Evolutionary conservation across 805 yeast species (phyloP), one percentile per base, ranked within the genome.

Genomic region (Candida andamanensis): DNA sequence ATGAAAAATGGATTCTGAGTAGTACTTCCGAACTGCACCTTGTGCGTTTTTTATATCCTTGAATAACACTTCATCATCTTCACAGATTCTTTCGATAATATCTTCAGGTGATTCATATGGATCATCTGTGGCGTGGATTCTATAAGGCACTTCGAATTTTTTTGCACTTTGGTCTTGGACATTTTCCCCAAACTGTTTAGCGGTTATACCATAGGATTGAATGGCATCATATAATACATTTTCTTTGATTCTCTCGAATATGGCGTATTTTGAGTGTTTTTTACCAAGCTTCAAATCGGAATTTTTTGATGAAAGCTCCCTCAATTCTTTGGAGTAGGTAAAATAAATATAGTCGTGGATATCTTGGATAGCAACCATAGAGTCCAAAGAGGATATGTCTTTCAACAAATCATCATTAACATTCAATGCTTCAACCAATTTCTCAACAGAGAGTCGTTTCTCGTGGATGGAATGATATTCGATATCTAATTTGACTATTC

Each of bases 381-480:
- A 64, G 27, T 69, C 72, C 16, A 86, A 78, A 12, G 63, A 55
- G 16, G 56, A 67, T 29, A 82, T 67, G 36, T 72, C 74, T 32
- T 76, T 81, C 14, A 76, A 59, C 30, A 63, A 49, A 16, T 72
- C 63, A 52, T 85, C 95, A 30, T 70, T 71, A 8, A 72, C 53
- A n/a, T 63, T 61, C 36, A 86, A 55, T 11, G 72, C 58, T 15
- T 70, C 62, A 28, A 74, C 72, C 33, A 84, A 63, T 32, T 71
- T 72, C 37, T 71, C 71, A 16, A 84, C 76, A 29, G 76, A 70
- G 30, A 69, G 67, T 51, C 80, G 75, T 62, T 86, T 89, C 40
- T 82, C 85, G 36, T 82, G 65, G 18, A 90, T 61, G 12, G 95
- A 80, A 54, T 87, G 96, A 55, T 78, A 92, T 45, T 86, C 96